Evolutionary conservation across 208 protist genomes (phyloP), one percentile per base, ranked within the genome.

Genomic region (Trypanosoma cruzi): DNA sequence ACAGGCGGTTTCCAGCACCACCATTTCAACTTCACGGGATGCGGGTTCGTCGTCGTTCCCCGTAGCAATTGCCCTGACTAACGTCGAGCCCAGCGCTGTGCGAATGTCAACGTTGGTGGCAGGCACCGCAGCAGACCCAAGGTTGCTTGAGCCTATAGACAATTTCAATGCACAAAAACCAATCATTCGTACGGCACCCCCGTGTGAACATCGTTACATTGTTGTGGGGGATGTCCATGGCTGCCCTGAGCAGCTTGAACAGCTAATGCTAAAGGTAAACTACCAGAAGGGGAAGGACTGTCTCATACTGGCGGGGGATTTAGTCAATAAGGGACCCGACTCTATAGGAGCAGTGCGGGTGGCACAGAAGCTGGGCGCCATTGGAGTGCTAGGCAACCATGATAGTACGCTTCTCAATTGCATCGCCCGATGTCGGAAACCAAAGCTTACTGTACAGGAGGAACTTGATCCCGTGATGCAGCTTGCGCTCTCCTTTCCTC

Each of bases 171-270:
- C 82, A 24, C 54, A 71, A 34, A 76, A 68, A 40, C 86, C 88
- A 13, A 84, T 92, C 56, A 88, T 96, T 56, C 85, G 90, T 46
- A 85, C 82, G 0, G 76, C 82, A 4, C 79, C 85, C 1, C 40
- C 68, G 44, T 79, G 89, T 36, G 46, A 68, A 3, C 42, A 70
- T 20, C 82, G 90, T 32, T 89, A 91, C 80, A 93, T 97, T 56
- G 77, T 97, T 29, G 82, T 97, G 10, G 91, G 94, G 46, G 94
- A 97, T 77, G 75, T 96, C n/a, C 91, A 97, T 77, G 94, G 92
- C 56, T 96, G 94, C 64, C 73, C 86, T 10, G 79, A 89, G 40
- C 83, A 95, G 69, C 80, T 97, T 37, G 77, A 90, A 68, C 75
- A 79, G 13, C 69, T 97, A 13, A 65, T 97, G 55, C 61, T 86